Evolutionary conservation across 1,139 yeast species (phyloP).

Genomic region (Suhomyces coccinellae): DNA sequence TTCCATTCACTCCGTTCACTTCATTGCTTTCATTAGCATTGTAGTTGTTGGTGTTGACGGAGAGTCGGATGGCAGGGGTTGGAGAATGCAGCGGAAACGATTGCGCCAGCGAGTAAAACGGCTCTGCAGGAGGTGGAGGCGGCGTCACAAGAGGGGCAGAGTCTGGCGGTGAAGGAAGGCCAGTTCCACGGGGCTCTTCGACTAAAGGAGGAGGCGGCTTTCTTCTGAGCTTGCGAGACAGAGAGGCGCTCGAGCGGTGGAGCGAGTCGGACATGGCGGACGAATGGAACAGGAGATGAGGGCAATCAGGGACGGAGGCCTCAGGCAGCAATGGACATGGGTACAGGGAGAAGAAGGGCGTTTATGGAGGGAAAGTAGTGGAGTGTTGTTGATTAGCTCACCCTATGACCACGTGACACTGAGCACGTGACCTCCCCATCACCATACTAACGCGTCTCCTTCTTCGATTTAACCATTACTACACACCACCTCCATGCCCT

Average conservation of each 20-base stretch:
- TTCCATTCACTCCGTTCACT: no score
- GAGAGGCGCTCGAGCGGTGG: background rate
- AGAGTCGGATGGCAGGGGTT: background rate
- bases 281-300: background rate
- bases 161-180: no score
- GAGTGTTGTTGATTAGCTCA: slow-evolving; percentile 2
- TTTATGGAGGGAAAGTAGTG: background rate
- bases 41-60: background rate
- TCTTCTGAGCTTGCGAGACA: slow-evolving; percentile 20
- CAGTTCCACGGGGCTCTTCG: background rate
- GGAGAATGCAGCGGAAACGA: background rate
- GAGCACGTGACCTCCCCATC: no score
- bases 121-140: no score
- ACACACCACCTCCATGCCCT: slow-evolving; percentile 18
- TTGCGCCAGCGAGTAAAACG: no score
- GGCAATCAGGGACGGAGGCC: background rate
- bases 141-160: no score
- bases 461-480: background rate
- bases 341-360: background rate
- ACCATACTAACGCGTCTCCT: no score
- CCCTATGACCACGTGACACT: background rate
- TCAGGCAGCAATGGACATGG: slow-evolving; percentile 1
- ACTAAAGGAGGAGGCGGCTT: slow-evolving; percentile 32
- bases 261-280: background rate
- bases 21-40: no score